Conservation (phyloP, 2,329 filamentous ascomycete genomes). For the Malbranchea zuffiana region DNA sequence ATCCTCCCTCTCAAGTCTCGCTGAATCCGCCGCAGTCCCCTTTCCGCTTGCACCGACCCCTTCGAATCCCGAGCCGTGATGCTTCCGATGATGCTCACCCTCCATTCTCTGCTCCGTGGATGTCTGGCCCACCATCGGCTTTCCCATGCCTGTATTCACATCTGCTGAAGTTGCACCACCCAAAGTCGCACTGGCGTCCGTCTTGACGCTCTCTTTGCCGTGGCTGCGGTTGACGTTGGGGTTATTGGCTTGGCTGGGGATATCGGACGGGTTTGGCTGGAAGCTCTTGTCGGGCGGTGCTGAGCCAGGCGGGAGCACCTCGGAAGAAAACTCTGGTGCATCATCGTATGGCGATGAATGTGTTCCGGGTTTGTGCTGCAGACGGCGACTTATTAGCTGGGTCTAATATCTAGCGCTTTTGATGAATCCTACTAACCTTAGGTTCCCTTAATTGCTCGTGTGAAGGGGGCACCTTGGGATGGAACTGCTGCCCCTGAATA, state of each 20-base stretch:
- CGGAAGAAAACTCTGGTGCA: conserved; percentile 53
- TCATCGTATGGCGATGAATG: conserved; percentile 45
- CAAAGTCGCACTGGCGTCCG: conserved; percentile 38
- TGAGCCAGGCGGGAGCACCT: conserved; percentile 51
- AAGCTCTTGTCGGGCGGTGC: conserved; percentile 47
- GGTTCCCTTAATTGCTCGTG: conserved; percentile 3
- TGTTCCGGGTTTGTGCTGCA: conserved; percentile 53
- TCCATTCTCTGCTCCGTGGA: conserved; percentile 40
- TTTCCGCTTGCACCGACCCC: conserved; percentile 30
- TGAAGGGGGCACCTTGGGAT: conserved; percentile 2
- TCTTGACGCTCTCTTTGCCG: conserved; percentile 33
- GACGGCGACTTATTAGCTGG: not conserved
- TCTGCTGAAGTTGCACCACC: conserved; percentile 43
- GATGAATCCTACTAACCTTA: conserved; percentile 5
- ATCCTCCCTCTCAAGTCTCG: conserved; percentile 8
- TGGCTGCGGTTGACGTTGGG: conserved; percentile 28
- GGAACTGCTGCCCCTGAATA: conserved; percentile 7
- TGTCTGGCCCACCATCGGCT: conserved; percentile 42
- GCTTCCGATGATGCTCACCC: conserved; percentile 33
- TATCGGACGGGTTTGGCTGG: conserved; percentile 31
- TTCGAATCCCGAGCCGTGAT: conserved; percentile 33
- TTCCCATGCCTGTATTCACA: conserved; percentile 44
- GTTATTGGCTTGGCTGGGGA: conserved; percentile 34
- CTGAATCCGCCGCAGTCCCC: not conserved
- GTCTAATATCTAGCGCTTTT: not conserved